phyloP scores from a whole-genome alignment of 2,329 filamentous ascomycete species.

The Metarhizium rileyi region DNA sequence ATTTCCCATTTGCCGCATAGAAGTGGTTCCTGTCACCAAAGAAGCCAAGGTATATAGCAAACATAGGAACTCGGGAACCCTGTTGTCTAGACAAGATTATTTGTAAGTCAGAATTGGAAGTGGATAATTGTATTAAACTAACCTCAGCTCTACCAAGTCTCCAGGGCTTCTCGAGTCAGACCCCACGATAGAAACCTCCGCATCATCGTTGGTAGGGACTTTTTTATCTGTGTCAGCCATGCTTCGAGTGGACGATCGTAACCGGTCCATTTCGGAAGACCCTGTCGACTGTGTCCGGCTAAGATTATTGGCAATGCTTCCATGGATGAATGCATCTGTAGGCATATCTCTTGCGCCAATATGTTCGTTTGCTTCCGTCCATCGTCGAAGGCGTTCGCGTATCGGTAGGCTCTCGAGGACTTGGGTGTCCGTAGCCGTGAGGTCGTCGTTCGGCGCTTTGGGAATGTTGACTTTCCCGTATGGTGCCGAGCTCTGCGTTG shows the following conservation, averaged over 20 bases:
- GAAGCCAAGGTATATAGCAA: constrained; percentile 44
- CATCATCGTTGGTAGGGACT: constrained; percentile 18
- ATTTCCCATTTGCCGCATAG: constrained; percentile 43
- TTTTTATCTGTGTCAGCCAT: constrained; percentile 17
- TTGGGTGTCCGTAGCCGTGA: neutral
- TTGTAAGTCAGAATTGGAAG: constrained; percentile 8
- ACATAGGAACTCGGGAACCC: constrained; percentile 33
- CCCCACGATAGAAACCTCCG: constrained; percentile 16
- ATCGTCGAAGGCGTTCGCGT: constrained; percentile 31
- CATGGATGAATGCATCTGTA: constrained; percentile 16
- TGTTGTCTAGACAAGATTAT: constrained; percentile 15
- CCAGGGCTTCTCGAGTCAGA: constrained; percentile 26
- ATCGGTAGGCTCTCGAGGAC: constrained; percentile 18
- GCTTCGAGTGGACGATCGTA: constrained; percentile 14
- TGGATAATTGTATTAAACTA: constrained; percentile 2
- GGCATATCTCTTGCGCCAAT: constrained; percentile 12
- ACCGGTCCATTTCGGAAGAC: constrained; percentile 20
- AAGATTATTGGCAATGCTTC: constrained; percentile 20
- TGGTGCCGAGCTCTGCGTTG: constrained; percentile 3
- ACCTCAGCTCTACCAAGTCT: constrained; percentile 42
- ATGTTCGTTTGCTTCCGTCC: constrained; percentile 28
- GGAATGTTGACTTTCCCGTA: neutral
- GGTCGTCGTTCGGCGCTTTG: neutral
- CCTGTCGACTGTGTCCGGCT: constrained; percentile 25
- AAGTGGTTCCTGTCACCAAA: constrained; percentile 43